Base-by-base conservation (phyloP, 2,329 filamentous ascomycete species). In the Bipolaris sorokiniana region DNA sequence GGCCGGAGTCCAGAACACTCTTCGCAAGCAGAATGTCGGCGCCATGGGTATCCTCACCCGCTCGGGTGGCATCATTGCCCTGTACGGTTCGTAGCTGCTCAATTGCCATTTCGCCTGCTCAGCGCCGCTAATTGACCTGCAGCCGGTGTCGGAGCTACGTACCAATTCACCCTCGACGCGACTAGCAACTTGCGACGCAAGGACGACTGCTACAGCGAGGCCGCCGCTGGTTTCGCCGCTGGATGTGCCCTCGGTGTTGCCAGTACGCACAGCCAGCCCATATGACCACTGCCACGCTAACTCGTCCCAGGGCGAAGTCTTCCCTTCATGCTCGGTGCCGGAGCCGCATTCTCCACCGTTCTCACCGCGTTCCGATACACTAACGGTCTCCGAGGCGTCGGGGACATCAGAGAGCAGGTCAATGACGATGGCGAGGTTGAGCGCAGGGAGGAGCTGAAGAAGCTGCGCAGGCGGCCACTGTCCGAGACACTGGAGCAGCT, bases 111-210 rank as follows among this genome's bases (percentile, higher is more conserved):
- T 13, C 9, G 22, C 36, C 15, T 31, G 48, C 16, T 20, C 40
- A 16, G 34, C 26, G 28, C 51, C 54, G 63, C 72, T 74, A 71
- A 76, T 73, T 68, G 65, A 58, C n/a, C 44, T 63, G 51, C 68
- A 93, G 90, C 88, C 72, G 86, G 86, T 38, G 86, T 88, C 77
- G 90, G 90, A 71, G 88, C 86, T 70, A 84, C 88, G 60, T 96
- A 92, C 78, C 84, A 86, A 69, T 97, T 97, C 81, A 84, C 88
- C 68, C 88, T 85, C 68, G 85, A 84, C 67, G 90, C 91, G 48
- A 84, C 89, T 44, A 91, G 91, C 77, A 97, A 97, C 80, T 81
- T 97, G 65, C 88, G 92, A 71, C 84, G 92, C 78, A 92, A 90
- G 80, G 86, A 97, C 57, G 93, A 97, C 75, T 81, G 83, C 65